Conservation (phyloP, 2,329 filamentous ascomycete species). For the Hypocrella siamensis region DNA sequence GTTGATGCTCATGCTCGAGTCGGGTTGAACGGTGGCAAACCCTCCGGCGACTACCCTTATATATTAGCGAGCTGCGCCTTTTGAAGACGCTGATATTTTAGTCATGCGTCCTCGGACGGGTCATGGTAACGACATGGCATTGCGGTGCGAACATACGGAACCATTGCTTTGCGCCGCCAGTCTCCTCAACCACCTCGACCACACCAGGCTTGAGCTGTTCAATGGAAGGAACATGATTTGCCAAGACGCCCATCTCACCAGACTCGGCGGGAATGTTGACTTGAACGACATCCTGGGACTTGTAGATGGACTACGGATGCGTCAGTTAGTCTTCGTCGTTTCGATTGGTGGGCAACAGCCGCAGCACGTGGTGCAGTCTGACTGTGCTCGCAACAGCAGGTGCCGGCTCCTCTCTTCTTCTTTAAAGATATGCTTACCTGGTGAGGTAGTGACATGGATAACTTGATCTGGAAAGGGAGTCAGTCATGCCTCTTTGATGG, state of each 20-base stretch:
- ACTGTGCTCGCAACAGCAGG: no score
- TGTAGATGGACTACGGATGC: constrained; percentile 50
- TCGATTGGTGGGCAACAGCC: no score
- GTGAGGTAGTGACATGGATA: constrained; percentile 93
- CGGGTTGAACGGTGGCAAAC: constrained; percentile 92
- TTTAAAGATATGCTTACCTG: no score
- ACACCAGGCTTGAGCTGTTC: constrained; percentile 97
- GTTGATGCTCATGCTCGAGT: constrained; percentile 93
- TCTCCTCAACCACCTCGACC: constrained; percentile 91
- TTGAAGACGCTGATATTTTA: no score
- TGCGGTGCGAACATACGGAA: constrained; percentile 57
- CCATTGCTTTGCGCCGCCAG: constrained; percentile 81
- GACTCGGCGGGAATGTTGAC: constrained; percentile 98
- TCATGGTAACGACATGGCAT: not conserved
- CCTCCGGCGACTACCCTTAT: constrained; percentile 66
- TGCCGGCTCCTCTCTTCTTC: no score
- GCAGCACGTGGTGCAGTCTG: no score
- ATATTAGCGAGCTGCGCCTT: no score
- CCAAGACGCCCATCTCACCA: constrained; percentile 98
- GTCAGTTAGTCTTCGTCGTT: constrained; percentile 30
- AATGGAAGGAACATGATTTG: constrained; percentile 96
- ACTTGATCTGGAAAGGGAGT: constrained; percentile 55
- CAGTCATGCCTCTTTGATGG: constrained; percentile 9
- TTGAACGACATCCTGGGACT: constrained; percentile 63
- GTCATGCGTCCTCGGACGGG: no score